Conservation (phyloP, 2,329 filamentous ascomycete genomes). For the Claviceps purpurea region DNA sequence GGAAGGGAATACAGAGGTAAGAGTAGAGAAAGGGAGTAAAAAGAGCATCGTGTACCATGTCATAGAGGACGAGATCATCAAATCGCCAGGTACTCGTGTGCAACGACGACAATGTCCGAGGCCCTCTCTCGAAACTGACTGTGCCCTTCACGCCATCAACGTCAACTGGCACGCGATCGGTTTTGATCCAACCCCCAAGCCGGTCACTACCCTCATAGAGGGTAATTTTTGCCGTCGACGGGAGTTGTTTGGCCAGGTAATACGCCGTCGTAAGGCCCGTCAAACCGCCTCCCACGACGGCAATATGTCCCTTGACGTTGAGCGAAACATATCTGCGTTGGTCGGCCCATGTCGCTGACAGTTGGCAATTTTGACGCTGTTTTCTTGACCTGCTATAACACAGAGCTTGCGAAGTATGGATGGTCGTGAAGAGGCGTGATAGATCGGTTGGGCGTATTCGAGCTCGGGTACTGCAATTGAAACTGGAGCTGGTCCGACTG, state of each 20-base stretch:
- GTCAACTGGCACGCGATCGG: conserved; percentile 44
- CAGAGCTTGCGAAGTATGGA: background rate
- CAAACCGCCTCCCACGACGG: conserved; percentile 68
- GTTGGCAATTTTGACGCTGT: conserved; percentile 6
- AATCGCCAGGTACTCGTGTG: conserved; percentile 26
- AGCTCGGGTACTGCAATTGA: background rate
- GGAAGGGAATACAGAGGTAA: no score
- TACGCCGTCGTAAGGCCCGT: conserved; percentile 70
- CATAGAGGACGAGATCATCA: conserved; percentile 53
- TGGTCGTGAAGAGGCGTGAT: background rate
- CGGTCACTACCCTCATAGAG: conserved; percentile 61
- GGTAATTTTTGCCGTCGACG: conserved; percentile 53
- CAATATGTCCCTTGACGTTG: conserved; percentile 31
- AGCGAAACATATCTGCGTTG: conserved; percentile 7
- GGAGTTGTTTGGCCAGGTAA: conserved; percentile 58
- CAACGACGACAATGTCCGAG: conserved; percentile 57
- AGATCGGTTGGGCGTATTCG: background rate
- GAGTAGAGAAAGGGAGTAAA: background rate
- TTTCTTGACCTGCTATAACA: background rate
- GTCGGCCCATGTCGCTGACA: conserved; percentile 1
- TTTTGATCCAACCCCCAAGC: conserved; percentile 76
- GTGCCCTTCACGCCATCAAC: conserved; percentile 38
- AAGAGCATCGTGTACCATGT: conserved; percentile 45
- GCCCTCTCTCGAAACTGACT: conserved; percentile 72
- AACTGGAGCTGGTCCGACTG: conserved; percentile 3